Base-by-base conservation (phyloP, 306 rosid genomes). In the Quercus variabilis region DNA sequence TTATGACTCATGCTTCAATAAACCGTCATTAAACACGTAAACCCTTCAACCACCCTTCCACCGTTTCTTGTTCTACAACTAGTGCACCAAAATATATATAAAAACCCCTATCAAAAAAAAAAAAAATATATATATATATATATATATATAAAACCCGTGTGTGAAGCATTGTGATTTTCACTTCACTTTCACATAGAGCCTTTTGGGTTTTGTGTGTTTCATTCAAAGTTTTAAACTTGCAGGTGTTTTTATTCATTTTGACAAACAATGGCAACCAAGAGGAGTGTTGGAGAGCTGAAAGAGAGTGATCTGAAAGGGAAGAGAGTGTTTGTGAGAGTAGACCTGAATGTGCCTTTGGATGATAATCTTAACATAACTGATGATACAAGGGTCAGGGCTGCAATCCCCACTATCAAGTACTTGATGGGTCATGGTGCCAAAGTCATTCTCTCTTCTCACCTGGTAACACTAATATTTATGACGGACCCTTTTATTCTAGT, bases 281-380 rank as follows among this genome's bases (percentile, higher is more conserved):
- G 86, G 80, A 92, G 97, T 82, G 97, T 94, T 1, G 82, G 90
- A 26, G 89, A 96, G 13, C 82, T 94, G 87, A 94, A 88, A 80
- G 97, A 89, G 83, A 91, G 69, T 57, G 97, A 92, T 82, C 82
- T 94, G 97, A 92, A 94, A 81, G 97, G 94, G 57, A 94, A 94
- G 85, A 88, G 89, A 69, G 98, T 94, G 69, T 91, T 94, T 18
- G 93, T 92, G 18, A 92, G 98, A 80, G 98, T 85, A 55, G 98
- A 94, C 90, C 93, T 94, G 70, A 94, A 94, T 52, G 97, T 94
- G 77, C 98, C 98, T 71, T 86, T 94, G 90, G 96, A 92, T 78
- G 98, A 92, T 25, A 84, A 85, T 90, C 59, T 17, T 14, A 88
- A 84, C 5, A 94, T 94, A 84, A 94, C 98, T 30, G 98, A 94